phyloP scores from a whole-genome alignment of 2,329 filamentous ascomycete species.

The Colletotrichum limetticola region DNA sequence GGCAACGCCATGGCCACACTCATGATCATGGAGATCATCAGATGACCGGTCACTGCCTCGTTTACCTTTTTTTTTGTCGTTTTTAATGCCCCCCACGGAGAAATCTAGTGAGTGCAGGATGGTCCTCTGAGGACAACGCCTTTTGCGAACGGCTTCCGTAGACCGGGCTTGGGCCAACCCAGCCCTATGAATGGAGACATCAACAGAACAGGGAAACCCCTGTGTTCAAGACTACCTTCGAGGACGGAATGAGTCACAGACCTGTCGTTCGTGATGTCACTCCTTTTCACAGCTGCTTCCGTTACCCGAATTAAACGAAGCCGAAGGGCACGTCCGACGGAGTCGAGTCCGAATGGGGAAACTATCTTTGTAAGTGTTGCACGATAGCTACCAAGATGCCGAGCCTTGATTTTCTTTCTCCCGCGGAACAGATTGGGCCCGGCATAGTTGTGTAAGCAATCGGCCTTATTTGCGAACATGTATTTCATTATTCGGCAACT shows the following conservation, averaged over 20 bases:
- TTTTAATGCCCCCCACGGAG: neutral
- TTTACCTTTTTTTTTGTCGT: neutral
- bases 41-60: neutral
- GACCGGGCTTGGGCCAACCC: neutral
- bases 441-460: accelerated
- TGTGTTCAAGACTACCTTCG: neutral
- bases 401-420: too few species aligned
- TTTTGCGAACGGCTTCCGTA: neutral
- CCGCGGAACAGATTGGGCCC: neutral
- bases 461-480: too few species aligned
- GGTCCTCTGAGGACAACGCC: neutral
- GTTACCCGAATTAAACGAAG: neutral
- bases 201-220: neutral
- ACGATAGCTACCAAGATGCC: too few species aligned
- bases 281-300: neutral
- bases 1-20: neutral
- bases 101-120: neutral
- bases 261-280: neutral
- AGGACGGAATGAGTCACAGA: neutral
- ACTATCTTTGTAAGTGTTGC: neutral
- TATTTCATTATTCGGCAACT: too few species aligned
- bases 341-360: neutral
- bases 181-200: neutral
- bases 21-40: neutral
- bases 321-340: neutral